Percentiles rank a stretch among this genome's conserved stretches.
phyloP scores from a whole-genome alignment of 2,329 filamentous ascomycete species.

The Elsinoe arachidis region DNA sequence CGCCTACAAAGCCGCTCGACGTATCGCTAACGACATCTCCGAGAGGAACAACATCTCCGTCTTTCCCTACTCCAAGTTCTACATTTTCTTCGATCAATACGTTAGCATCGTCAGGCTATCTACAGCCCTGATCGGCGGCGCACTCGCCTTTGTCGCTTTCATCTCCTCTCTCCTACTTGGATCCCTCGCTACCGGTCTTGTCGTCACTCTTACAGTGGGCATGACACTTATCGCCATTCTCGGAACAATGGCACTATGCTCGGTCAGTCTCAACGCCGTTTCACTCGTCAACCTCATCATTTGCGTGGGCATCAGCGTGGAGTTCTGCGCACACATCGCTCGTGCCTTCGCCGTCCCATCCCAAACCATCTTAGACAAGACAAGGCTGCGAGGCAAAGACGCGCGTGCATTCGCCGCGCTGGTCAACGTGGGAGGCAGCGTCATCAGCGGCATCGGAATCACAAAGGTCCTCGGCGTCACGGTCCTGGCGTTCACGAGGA shows the following conservation, averaged over 20 bases:
- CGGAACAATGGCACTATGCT: constrained; percentile 82
- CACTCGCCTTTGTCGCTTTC: constrained; percentile 74
- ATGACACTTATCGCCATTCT: constrained; percentile 96
- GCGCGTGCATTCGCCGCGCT: constrained; percentile 86
- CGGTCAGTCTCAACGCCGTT: constrained; percentile 88
- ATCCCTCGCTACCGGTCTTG: constrained; percentile 67
- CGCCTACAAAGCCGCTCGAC: constrained; percentile 79
- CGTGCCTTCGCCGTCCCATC: constrained; percentile 93
- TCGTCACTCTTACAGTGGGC: constrained; percentile 76
- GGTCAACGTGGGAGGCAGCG: constrained; percentile 87
- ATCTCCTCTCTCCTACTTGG: constrained; percentile 75
- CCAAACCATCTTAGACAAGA: constrained; percentile 68
- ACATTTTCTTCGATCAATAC: constrained; percentile 99
- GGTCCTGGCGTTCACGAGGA: constrained; percentile 86
- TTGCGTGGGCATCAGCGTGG: constrained; percentile 89
- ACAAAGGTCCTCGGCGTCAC: constrained; percentile 89
- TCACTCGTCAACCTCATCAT: constrained; percentile 95
- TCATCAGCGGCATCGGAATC: constrained; percentile 92
- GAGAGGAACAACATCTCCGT: constrained; percentile 66
- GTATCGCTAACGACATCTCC: constrained; percentile 71
- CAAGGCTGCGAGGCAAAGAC: constrained; percentile 70
- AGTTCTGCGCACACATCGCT: constrained; percentile 96
- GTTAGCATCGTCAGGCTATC: constrained; percentile 74
- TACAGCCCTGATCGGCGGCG: constrained; percentile 68
- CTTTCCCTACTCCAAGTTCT: constrained; percentile 95